Percentiles rank a stretch among this genome's conserved stretches.
Evolutionary conservation across 257 asterid species (phyloP).

Genomic region (Plantago major): DNA sequence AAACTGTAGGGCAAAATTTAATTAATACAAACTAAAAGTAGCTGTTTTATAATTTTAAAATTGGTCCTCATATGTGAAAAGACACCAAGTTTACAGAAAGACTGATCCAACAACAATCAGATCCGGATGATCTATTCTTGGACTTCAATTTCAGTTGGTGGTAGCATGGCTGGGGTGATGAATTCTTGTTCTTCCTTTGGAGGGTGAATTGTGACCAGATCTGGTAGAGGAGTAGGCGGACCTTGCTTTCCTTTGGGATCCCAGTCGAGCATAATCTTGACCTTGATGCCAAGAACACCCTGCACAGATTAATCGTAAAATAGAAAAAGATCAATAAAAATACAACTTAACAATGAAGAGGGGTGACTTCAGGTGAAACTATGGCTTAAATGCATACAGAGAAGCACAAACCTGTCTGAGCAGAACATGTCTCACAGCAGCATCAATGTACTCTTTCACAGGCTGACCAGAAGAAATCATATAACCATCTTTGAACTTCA

Average conservation of each 20-base stretch:
- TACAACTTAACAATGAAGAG: neutral
- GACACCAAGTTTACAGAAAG: neutral
- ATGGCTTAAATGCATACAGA: neutral
- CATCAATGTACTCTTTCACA: conserved; percentile 24
- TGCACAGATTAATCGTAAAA: neutral
- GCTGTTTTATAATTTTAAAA: neutral
- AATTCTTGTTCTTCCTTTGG: conserved; percentile 60
- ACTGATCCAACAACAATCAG: neutral
- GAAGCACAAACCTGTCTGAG: conserved; percentile 23
- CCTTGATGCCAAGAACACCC: conserved; percentile 74
- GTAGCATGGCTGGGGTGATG: neutral
- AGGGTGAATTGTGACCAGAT: conserved; percentile 55
- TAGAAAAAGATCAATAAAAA: neutral
- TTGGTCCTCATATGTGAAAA: neutral
- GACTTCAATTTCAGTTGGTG: conserved; percentile 5
- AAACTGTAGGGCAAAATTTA: too few relatives aligned
- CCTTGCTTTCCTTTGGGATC: conserved; percentile 63
- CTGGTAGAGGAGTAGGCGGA: conserved; percentile 52
- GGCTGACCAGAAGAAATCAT: conserved; percentile 39
- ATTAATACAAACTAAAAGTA: too few relatives aligned
- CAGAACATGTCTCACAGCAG: conserved; percentile 25
- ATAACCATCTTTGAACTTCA: conserved; percentile 57
- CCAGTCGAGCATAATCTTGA: conserved; percentile 67
- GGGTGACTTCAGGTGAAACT: neutral
- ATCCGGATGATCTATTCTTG: neutral